Evolutionary conservation across 257 asterid genomes (phyloP).

Genomic region (Nicotiana sylvestris): DNA sequence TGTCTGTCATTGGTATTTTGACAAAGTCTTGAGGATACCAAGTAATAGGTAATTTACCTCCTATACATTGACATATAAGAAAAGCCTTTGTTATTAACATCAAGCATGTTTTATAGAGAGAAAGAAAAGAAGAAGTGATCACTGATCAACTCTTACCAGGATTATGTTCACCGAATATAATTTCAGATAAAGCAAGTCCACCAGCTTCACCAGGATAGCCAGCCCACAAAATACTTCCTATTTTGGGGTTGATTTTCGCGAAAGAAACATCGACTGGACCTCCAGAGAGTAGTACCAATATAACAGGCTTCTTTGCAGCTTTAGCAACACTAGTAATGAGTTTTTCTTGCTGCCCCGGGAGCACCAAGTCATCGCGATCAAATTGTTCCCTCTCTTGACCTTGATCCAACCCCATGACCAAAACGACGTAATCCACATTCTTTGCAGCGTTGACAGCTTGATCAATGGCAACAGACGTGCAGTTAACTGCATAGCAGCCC

Average conservation of each 20-base stretch:
- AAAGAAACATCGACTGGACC: slow-evolving; percentile 71
- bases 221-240: slow-evolving; percentile 77
- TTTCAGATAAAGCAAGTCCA: slow-evolving; percentile 62
- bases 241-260: slow-evolving; percentile 48
- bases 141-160: slow-evolving; percentile 43
- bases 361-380: slow-evolving; percentile 55
- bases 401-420: slow-evolving; percentile 84
- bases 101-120: neutral
- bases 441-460: slow-evolving; percentile 45
- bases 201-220: slow-evolving; percentile 97
- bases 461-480: slow-evolving; percentile 36
- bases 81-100: neutral
- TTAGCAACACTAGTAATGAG: slow-evolving; percentile 52
- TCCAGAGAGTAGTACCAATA: slow-evolving; percentile 63
- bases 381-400: slow-evolving; percentile 51
- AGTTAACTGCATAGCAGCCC: slow-evolving; percentile 54
- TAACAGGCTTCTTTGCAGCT: slow-evolving; percentile 63
- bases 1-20: slow-evolving; percentile 72
- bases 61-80: slow-evolving; percentile 22
- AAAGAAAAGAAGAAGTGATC: neutral
- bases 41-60: slow-evolving; percentile 77
- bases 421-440: slow-evolving; percentile 53
- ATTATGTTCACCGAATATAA: slow-evolving; percentile 72
- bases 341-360: slow-evolving; percentile 70
- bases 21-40: slow-evolving; percentile 73